A percentile compares a stretch with the other conserved stretches of the same genome.
phyloP scores from a whole-genome alignment of 2,329 filamentous ascomycete genomes.

The Colletotrichum echinochloae region DNA sequence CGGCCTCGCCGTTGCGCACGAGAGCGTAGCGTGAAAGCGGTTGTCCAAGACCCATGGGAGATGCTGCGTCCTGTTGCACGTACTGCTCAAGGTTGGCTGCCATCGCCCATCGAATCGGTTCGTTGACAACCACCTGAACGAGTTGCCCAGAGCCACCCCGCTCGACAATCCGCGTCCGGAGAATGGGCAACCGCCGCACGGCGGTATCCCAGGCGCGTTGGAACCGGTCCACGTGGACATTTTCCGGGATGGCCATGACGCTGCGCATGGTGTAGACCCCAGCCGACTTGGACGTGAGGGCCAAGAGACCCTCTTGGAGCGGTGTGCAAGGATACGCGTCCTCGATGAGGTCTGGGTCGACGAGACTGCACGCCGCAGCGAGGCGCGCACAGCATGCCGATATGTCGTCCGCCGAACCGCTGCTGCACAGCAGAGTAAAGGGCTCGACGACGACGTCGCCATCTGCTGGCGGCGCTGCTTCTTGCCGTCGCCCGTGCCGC shows the following conservation, averaged over 20 bases:
- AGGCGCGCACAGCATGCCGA: not conserved
- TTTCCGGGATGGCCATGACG: not conserved
- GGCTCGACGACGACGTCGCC: not conserved
- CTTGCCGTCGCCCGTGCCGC: too few species aligned
- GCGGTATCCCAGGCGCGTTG: not conserved
- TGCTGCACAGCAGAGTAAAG: not conserved
- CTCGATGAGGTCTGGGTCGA: not conserved
- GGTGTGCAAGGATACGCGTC: slow-evolving; percentile 53
- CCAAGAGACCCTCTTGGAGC: slow-evolving; percentile 52
- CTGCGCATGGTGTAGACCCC: slow-evolving; percentile 42
- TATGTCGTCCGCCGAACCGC: too few species aligned
- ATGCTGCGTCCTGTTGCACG: not conserved
- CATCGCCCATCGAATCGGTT: not conserved
- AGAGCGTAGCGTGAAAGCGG: not conserved
- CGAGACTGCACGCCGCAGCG: not conserved
- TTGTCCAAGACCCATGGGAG: not conserved
- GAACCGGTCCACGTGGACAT: not conserved
- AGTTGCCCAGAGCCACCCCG: not conserved
- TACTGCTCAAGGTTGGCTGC: not conserved
- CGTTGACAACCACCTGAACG: not conserved
- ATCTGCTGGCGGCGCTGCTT: not conserved
- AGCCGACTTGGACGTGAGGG: slow-evolving; percentile 44
- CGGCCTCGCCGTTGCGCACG: not conserved
- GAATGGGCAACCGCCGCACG: not conserved
- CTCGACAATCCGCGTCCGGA: not conserved